These are phyloP conservation scores for Vanilla planifolia DNA, from an alignment of 106 monocot species.

Conservation along the genomic window DNA sequence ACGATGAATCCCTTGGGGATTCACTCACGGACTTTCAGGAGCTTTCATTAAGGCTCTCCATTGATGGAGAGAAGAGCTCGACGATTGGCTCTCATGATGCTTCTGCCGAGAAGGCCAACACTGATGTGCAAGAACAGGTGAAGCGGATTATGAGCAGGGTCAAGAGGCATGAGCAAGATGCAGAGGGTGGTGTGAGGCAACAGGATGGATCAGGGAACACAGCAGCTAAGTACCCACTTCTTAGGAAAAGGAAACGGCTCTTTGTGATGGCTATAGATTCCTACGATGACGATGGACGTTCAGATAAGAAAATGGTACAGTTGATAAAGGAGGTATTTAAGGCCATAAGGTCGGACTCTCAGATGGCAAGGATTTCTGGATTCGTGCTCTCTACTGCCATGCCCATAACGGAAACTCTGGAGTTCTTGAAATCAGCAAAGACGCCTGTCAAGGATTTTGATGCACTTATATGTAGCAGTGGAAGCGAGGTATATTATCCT, in stretches of 20 bases:
- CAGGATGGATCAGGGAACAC: neutral
- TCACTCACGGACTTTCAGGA: slow-evolving; percentile 54
- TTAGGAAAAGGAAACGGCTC: slow-evolving; percentile 31
- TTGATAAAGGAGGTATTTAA: slow-evolving; percentile 28
- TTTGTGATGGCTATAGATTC: slow-evolving; percentile 51
- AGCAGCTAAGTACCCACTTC: slow-evolving; percentile 25
- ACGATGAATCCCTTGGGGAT: slow-evolving; percentile 37
- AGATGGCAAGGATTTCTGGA: slow-evolving; percentile 41
- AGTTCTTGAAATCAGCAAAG: slow-evolving; percentile 35
- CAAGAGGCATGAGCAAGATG: slow-evolving; percentile 11
- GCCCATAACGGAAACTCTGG: slow-evolving; percentile 38
- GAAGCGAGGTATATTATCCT: slow-evolving; percentile 59
- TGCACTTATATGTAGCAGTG: slow-evolving; percentile 55
- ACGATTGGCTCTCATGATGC: slow-evolving; percentile 15
- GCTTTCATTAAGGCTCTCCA: slow-evolving; percentile 37
- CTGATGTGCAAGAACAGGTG: slow-evolving; percentile 39
- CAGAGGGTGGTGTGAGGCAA: slow-evolving; percentile 3
- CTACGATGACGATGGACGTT: slow-evolving; percentile 31
- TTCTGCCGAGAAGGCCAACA: slow-evolving; percentile 6
- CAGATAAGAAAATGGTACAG: slow-evolving; percentile 34
- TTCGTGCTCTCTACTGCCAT: slow-evolving; percentile 50
- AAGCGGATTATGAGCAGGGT: slow-evolving; percentile 36
- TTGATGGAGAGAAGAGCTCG: slow-evolving; percentile 24
- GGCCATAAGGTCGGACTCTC: slow-evolving; percentile 36
- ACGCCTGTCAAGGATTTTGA: slow-evolving; percentile 41